Percentiles rank a stretch among this genome's conserved stretches.
Evolutionary conservation across 768 basidiomycete species (phyloP).

Genomic region (Boletus reticuloceps): DNA sequence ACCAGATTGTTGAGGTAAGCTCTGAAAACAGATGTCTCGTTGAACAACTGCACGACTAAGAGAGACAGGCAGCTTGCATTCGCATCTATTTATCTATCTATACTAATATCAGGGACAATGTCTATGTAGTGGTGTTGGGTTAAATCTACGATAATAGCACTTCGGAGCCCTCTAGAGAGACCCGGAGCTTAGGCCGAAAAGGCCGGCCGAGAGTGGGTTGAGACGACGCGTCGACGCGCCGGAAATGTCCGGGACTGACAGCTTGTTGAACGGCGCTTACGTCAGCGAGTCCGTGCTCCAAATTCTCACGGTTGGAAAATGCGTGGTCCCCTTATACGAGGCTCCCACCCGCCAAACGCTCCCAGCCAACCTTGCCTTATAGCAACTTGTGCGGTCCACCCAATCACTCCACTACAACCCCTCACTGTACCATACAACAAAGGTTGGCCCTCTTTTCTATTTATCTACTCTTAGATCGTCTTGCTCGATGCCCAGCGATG

Average conservation of each 20-base stretch:
- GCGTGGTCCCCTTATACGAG: conserved; percentile 33
- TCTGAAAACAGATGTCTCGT: neutral
- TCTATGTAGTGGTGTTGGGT: neutral
- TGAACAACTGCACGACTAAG: neutral
- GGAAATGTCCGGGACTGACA: conserved; percentile 20
- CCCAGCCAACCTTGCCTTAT: conserved; percentile 39
- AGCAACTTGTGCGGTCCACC: conserved; percentile 32
- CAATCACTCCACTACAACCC: conserved; percentile 24
- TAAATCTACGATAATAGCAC: neutral
- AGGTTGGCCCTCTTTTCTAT: conserved; percentile 24
- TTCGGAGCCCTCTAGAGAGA: conserved; percentile 4
- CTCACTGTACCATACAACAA: conserved; percentile 29
- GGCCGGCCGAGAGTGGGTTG: conserved; percentile 18
- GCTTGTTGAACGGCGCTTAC: conserved; percentile 34
- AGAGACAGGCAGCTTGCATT: conserved; percentile 6
- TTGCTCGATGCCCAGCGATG: conserved; percentile 23
- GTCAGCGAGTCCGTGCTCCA: conserved; percentile 36
- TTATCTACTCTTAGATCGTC: conserved; percentile 22
- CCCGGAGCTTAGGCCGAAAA: conserved; percentile 15
- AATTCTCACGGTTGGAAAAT: conserved; percentile 34
- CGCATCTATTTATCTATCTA: conserved; percentile 12
- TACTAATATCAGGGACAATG: conserved; percentile 14
- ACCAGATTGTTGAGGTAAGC: conserved; percentile 5
- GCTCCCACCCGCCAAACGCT: conserved; percentile 37
- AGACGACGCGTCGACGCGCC: conserved; percentile 19